Percentiles rank a stretch among this genome's conserved stretches.
Conservation (phyloP, 1,284 basidiomycete species). For the Moesziomyces globuligerus region DNA sequence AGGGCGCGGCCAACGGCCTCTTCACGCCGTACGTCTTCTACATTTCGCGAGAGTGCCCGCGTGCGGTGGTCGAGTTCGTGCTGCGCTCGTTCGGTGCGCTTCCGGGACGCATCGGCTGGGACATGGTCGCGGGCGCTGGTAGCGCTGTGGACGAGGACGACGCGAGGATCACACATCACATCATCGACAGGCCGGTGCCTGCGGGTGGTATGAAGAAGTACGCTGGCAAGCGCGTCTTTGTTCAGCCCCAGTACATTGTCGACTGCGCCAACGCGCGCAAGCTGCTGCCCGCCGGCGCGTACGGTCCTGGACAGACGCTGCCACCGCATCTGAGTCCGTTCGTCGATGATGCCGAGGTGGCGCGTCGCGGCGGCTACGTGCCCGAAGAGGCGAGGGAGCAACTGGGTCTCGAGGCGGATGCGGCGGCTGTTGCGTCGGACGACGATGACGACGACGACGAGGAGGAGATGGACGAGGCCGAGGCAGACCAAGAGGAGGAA, state of each 20-base stretch:
- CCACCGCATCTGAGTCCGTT: conserved; percentile 98
- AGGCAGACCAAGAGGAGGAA: conserved; percentile 69
- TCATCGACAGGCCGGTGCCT: conserved; percentile 84
- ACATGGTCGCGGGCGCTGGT: conserved; percentile 80
- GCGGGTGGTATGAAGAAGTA: conserved; percentile 56
- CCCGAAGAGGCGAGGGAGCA: conserved; percentile 66
- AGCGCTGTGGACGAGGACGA: conserved; percentile 77
- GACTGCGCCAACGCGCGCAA: conserved; percentile 91
- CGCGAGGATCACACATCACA: conserved; percentile 88
- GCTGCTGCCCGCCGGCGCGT: conserved; percentile 85
- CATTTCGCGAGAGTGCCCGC: conserved; percentile 91
- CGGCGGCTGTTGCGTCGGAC: conserved; percentile 73
- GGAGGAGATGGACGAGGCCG: conserved; percentile 65
- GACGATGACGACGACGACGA: conserved; percentile 56
- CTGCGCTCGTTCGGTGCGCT: conserved; percentile 83
- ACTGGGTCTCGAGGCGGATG: conserved; percentile 71
- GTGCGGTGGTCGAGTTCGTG: conserved; percentile 93
- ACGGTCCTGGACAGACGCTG: conserved; percentile 84
- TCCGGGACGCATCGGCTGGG: conserved; percentile 83
- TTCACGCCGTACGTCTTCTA: conserved; percentile 92
- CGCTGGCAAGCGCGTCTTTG: conserved; percentile 77
- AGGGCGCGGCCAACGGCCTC: conserved; percentile 68
- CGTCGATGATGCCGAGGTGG: conserved; percentile 76
- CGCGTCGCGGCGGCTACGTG: conserved; percentile 68
- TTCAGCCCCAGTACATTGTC: conserved; percentile 98